These are phyloP conservation scores for Neoboletus magnificus DNA, from an alignment of 768 basidiomycete genomes.

Conservation along the genomic window DNA sequence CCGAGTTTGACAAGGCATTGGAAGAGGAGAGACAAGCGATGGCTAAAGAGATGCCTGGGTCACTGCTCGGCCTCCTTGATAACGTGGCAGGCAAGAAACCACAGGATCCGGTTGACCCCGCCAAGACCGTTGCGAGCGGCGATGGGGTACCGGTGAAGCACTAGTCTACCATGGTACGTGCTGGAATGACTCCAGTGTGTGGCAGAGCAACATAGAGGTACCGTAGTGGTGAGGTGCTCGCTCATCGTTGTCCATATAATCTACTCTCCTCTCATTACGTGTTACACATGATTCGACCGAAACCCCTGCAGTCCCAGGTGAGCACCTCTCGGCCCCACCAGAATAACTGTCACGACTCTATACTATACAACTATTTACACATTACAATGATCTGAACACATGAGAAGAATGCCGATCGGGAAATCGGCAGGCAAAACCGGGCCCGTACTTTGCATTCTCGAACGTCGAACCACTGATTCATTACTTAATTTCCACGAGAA, in stretches of 20 bases:
- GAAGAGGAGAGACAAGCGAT: slow-evolving; percentile 51
- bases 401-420: background rate
- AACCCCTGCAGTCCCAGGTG: background rate
- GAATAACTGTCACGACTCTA: too few species aligned
- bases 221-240: background rate
- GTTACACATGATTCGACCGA: background rate
- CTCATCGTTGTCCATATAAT: slow-evolving; percentile 4
- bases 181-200: background rate
- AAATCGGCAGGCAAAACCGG: background rate
- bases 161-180: background rate
- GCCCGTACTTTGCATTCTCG: background rate
- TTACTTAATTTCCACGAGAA: background rate
- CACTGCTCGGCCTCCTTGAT: slow-evolving; percentile 34
- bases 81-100: slow-evolving; percentile 24
- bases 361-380: background rate
- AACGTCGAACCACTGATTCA: background rate
- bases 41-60: slow-evolving; percentile 46
- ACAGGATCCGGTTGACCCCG: background rate
- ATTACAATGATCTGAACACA: background rate
- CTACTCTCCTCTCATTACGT: background rate
- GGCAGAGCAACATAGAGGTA: slow-evolving; percentile 7
- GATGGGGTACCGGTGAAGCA: slow-evolving; percentile 10
- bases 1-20: slow-evolving; percentile 45
- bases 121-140: slow-evolving; percentile 7
- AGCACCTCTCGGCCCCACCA: background rate